Evolutionary conservation across 306 rosid genomes (phyloP).

Genomic region (Pyrus communis): DNA sequence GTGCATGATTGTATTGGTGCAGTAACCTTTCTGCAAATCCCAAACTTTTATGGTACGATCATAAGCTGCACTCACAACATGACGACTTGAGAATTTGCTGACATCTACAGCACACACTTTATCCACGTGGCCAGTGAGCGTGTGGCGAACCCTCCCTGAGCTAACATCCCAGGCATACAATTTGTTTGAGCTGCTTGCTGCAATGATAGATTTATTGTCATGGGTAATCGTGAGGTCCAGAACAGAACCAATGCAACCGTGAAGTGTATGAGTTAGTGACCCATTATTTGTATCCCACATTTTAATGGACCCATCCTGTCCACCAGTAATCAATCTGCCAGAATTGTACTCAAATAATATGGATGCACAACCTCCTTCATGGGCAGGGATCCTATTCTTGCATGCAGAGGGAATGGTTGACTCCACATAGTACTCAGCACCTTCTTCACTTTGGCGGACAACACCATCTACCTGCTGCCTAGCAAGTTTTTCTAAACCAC

Average conservation of each 20-base stretch:
- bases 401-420: conserved; percentile 65
- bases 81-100: conserved; percentile 78
- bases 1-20: conserved; percentile 76
- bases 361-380: conserved; percentile 95
- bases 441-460: conserved; percentile 92
- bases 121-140: conserved; percentile 85
- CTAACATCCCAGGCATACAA: conserved; percentile 76
- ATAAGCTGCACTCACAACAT: conserved; percentile 85
- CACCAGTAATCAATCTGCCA: conserved; percentile 74
- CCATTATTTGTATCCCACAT: conserved; percentile 87
- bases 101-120: conserved; percentile 97
- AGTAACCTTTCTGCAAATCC: conserved; percentile 93
- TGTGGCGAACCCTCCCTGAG: conserved; percentile 79
- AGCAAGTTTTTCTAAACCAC: conserved; percentile 87
- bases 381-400: conserved; percentile 65
- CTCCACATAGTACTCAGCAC: conserved; percentile 82
- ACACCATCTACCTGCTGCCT: conserved; percentile 95
- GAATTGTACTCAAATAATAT: conserved; percentile 72
- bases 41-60: conserved; percentile 95
- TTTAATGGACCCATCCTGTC: conserved; percentile 84
- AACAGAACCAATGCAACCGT: conserved; percentile 92
- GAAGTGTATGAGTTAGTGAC: conserved; percentile 45
- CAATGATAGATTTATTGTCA: conserved; percentile 79
- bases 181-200: conserved; percentile 98
- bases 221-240: conserved; percentile 81